Conservation (phyloP, 2,329 filamentous ascomycete species). For the Cadophora gregata region DNA sequence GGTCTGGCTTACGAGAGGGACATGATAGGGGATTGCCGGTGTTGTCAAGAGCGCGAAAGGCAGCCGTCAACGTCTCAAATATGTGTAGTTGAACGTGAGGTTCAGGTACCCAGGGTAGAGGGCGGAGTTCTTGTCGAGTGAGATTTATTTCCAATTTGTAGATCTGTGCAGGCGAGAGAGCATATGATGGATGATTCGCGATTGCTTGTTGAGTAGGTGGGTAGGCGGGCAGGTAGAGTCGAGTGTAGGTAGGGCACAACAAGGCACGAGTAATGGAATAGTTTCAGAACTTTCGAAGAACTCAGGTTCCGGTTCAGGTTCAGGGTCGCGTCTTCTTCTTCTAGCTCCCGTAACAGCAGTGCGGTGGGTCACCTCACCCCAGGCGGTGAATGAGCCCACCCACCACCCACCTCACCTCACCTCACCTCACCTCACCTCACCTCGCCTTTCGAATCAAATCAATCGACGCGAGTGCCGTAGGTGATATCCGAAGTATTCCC, state of each 20-base stretch:
- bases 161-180: neutral
- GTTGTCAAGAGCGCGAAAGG: neutral
- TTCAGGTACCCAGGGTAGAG: neutral
- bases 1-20: conserved; percentile 14
- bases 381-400: conserved; percentile 20
- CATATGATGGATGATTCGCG: neutral
- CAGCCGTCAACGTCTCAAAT: neutral
- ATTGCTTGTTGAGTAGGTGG: neutral
- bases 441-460: neutral
- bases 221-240: too few species aligned
- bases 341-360: conserved; percentile 5
- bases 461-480: too few species aligned
- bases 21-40: conserved; percentile 8
- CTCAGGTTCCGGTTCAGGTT: neutral
- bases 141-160: neutral
- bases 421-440: too few species aligned
- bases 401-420: too few species aligned
- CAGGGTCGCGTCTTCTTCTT: conserved; percentile 3
- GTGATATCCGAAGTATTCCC: conserved; percentile 2
- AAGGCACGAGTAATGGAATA: neutral
- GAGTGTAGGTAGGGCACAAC: neutral
- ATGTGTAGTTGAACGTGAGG: neutral
- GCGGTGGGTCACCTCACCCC: conserved; percentile 12
- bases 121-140: neutral
- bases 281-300: neutral